Percentiles rank a stretch among this genome's conserved stretches.
Conservation (phyloP, 352 stramenopile species). For the Phytophthora multivora region DNA sequence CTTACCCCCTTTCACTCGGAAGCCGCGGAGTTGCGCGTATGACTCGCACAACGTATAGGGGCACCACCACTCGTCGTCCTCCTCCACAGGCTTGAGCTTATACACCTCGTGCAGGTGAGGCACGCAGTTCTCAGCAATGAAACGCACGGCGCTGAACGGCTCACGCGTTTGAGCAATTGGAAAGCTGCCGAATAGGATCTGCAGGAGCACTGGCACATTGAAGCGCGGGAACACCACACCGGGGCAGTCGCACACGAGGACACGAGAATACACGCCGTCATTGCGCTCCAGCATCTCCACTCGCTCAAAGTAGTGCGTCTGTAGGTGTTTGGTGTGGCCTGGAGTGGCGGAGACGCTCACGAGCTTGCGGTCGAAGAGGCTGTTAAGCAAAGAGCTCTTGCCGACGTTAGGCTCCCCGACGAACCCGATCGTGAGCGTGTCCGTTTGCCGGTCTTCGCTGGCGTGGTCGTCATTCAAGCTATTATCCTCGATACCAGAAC, state of each 20-base stretch:
- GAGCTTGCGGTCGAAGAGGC: constrained; percentile 75
- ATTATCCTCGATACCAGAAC: constrained; percentile 28
- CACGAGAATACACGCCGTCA: constrained; percentile 29
- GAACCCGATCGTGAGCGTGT: constrained; percentile 93
- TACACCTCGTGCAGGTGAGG: constrained; percentile 78
- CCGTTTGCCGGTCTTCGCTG: constrained; percentile 92
- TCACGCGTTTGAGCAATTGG: constrained; percentile 87
- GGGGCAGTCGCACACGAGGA: constrained; percentile 79
- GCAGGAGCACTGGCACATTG: constrained; percentile 65
- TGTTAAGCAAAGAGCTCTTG: constrained; percentile 96
- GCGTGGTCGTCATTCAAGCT: not conserved
- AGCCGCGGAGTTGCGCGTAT: constrained; percentile 76
- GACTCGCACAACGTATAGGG: constrained; percentile 79
- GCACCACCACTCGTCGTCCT: constrained; percentile 76
- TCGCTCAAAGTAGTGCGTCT: constrained; percentile 79
- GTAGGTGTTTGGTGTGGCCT: constrained; percentile 83
- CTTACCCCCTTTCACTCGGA: constrained; percentile 74
- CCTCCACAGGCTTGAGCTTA: constrained; percentile 76
- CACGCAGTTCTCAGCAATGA: constrained; percentile 83
- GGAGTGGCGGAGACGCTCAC: constrained; percentile 81
- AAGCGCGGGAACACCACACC: constrained; percentile 84
- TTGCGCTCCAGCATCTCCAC: constrained; percentile 53
- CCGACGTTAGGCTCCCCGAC: constrained; percentile 98
- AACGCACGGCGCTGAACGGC: constrained; percentile 84
- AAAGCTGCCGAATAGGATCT: constrained; percentile 86